Evolutionary conservation across 257 asterid species (phyloP).

Genomic region (Solanum commersonii): DNA sequence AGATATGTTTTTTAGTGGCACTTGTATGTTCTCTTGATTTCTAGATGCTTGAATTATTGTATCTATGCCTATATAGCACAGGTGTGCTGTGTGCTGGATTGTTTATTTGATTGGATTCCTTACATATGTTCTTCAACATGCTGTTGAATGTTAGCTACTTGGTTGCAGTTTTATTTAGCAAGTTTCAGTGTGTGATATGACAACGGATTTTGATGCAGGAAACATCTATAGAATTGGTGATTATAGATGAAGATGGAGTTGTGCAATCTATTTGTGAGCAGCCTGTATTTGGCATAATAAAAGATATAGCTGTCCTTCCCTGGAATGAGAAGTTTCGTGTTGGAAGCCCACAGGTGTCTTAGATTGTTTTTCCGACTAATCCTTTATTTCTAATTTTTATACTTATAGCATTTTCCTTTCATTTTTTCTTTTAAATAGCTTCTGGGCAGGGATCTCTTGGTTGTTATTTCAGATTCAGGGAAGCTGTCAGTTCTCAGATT

Average conservation of each 20-base stretch:
- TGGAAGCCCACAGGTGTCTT: slow-evolving; percentile 62
- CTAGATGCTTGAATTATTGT: not conserved
- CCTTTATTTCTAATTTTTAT: not conserved
- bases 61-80: not conserved
- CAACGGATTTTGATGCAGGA: slow-evolving; percentile 46
- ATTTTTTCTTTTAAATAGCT: slow-evolving; percentile 36
- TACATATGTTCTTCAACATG: not conserved
- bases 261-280: slow-evolving; percentile 84
- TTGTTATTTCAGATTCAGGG: slow-evolving; percentile 92
- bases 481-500: slow-evolving; percentile 83
- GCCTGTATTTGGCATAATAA: slow-evolving; percentile 84
- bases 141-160: not conserved
- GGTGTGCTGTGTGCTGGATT: not conserved
- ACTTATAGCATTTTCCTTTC: not conserved
- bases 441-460: slow-evolving; percentile 59
- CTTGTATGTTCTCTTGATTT: not conserved
- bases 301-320: slow-evolving; percentile 81
- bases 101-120: not conserved
- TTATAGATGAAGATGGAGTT: slow-evolving; percentile 67
- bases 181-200: not conserved
- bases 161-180: not conserved
- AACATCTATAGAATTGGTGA: slow-evolving; percentile 78
- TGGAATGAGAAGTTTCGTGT: slow-evolving; percentile 55
- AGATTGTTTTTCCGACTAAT: not conserved
- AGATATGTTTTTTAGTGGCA: not conserved